These are phyloP conservation scores for Zoysia pacifica DNA, from an alignment of 176 grass and related monocot species.

Conservation along the genomic window DNA sequence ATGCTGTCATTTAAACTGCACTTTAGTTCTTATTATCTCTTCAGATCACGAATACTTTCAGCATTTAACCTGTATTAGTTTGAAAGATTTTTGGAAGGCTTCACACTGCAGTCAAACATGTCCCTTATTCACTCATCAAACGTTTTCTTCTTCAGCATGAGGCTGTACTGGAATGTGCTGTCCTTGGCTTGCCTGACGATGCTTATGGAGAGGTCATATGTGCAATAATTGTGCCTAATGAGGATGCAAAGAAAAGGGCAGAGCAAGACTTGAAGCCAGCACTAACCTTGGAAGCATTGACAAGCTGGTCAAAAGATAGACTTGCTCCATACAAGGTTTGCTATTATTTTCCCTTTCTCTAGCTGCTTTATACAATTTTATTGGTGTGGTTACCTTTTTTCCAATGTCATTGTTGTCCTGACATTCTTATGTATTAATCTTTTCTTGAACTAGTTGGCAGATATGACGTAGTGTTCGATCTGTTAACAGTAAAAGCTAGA, in stretches of 20 bases:
- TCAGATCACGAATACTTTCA: background rate
- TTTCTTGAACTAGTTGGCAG: background rate
- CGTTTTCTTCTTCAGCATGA: conserved; percentile 57
- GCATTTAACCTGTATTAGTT: no score
- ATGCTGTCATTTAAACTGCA: conserved; percentile 17
- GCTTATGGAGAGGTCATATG: conserved; percentile 87
- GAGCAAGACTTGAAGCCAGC: conserved; percentile 56
- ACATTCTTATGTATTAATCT: background rate
- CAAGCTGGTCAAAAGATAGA: conserved; percentile 82
- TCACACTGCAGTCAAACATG: background rate
- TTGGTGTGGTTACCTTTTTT: background rate
- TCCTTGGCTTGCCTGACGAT: conserved; percentile 80
- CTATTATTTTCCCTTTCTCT: background rate
- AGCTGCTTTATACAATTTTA: conserved; percentile 5
- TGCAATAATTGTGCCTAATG: conserved; percentile 79
- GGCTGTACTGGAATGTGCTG: conserved; percentile 67
- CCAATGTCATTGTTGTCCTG: background rate
- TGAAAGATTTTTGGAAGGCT: no score
- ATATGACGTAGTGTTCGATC: background rate
- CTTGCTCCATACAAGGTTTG: conserved; percentile 98
- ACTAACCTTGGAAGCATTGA: conserved; percentile 71
- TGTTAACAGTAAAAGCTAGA: conserved; percentile 4
- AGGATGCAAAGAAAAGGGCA: conserved; percentile 56
- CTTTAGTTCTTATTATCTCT: conserved; percentile 11
- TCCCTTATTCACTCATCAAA: conserved; percentile 18